Base-by-base conservation (phyloP, 306 rosid genomes). In the Vicia sativa region DNA sequence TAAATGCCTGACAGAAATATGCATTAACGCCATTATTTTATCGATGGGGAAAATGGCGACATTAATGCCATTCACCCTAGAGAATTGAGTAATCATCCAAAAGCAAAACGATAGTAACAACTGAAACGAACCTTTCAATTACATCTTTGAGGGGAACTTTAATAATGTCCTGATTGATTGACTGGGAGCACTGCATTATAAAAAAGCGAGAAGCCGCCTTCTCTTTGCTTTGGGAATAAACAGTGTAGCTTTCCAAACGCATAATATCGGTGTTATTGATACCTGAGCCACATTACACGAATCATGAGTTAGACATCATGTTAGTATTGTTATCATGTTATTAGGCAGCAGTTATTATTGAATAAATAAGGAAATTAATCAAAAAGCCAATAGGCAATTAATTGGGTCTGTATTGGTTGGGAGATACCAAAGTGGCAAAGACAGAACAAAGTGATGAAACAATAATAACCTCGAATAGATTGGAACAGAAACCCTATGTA, bases 211-310 rank as follows among this genome's bases (percentile, higher is more conserved):
- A 73, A 41, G 87, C 83, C 67, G 74, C 64, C 88, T 84, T 91
- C 66, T 79, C 90, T 82, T 82, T 87, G 82, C 80, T 76, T 37
- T 73, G 73, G 70, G 95, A 89, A 79, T 85, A 89, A 65, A 85
- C 80, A 56, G 80, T 80, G 68, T 77, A 72, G 65, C 85, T 82
- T 69, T 80, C 97, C 86, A 84, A 78, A 74, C 77, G 78, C 49
- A 15, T 35, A 34, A 91, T 77, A 76, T 81, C 84, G 43, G 62
- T 41, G 73, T 75, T 71, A 68, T 68, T 44, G 68, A 91, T 84
- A 76, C 87, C 96, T 91, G 78, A 50, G 60, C 48, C 75, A 79
- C 28, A 49, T 37, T 53, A 75, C 52, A 66, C 67, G 68, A 77
- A 73, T 73, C 61, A 78, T 61, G 54, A 23, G 48, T 43, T 43